These are phyloP conservation scores for Sordaria brevicollis DNA, from an alignment of 495 filamentous ascomycete genomes.

Conservation along the genomic window DNA sequence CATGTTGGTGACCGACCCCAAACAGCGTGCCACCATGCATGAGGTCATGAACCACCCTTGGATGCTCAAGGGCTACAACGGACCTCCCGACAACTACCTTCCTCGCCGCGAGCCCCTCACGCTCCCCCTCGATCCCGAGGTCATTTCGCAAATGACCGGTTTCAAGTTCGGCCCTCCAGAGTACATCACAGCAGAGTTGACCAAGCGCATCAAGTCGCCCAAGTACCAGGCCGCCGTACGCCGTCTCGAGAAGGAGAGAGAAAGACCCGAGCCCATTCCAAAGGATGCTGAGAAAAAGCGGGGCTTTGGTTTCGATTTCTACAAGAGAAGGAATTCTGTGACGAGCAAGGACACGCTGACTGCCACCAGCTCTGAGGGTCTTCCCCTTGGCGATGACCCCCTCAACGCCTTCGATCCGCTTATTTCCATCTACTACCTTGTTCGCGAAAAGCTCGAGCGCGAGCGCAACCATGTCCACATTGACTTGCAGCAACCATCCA, in stretches of 20 bases:
- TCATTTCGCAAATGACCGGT: conserved; percentile 89
- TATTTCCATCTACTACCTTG: conserved; percentile 91
- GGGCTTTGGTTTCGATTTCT: conserved; percentile 89
- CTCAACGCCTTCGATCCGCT: conserved; percentile 89
- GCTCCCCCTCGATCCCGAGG: conserved; percentile 70
- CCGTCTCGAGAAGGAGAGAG: conserved; percentile 49
- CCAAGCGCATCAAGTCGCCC: conserved; percentile 74
- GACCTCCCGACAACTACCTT: conserved; percentile 81
- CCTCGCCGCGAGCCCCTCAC: conserved; percentile 75
- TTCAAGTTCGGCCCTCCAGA: conserved; percentile 94
- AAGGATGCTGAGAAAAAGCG: conserved; percentile 72
- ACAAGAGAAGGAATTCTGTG: conserved; percentile 82
- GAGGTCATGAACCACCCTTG: conserved; percentile 97
- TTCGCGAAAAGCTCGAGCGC: conserved; percentile 84
- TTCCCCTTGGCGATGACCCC: conserved; percentile 77
- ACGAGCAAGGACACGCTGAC: conserved; percentile 83
- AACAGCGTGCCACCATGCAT: conserved; percentile 69
- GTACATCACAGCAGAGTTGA: conserved; percentile 68
- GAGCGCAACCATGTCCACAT: conserved; percentile 37
- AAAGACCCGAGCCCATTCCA: conserved; percentile 44
- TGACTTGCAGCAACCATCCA: conserved; percentile 14
- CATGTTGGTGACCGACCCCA: conserved; percentile 95
- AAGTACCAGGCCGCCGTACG: conserved; percentile 80
- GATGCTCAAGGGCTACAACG: conserved; percentile 88
- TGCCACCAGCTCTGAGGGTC: conserved; percentile 71